Base-by-base conservation (phyloP, 441 rosid species). In the Capsella rubella region DNA sequence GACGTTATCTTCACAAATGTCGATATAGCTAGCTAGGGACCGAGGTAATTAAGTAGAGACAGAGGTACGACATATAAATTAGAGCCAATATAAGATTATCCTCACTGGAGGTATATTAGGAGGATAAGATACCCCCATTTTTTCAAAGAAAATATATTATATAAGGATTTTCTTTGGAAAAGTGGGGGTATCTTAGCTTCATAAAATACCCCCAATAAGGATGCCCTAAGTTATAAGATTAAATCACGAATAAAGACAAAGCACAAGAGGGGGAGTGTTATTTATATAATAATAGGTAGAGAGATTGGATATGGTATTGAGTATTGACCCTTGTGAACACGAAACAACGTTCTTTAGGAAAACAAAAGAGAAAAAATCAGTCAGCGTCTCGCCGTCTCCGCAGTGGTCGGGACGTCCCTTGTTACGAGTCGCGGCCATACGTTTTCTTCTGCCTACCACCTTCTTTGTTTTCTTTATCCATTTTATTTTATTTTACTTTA, bases 391-490 rank as follows among this genome's bases (percentile, higher is more conserved):
- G 62, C 71, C 76, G 61, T 64, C 72, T 64, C 80, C 52, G 66
- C 67, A 76, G 65, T 76, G 54, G 75, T 76, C 75, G 71, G 75
- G 76, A 76, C 80, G 80, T 64, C 75, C 72, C 43, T 76, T 70
- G 55, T 76, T 76, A 55, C 32, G 46, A 47, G 47, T 76, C 80
- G 80, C 80, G 80, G 80, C 80, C 66, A 76, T 57, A 64, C 75
- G 80, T 70, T 76, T 70, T 64, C 49, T 29, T 49, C 5, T 56
- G 65, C 61, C 75, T 29, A 59, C 31, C 54, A 46, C 60, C 71
- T 54, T 69, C 42, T 55, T 76, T 63, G 45, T 69, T 69, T 68
- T 2, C 7, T 39, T 13, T 42, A 50, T 18, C 9, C 37, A 31
- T 42, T 74, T 57, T 29, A 15, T 31, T 31, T n/a, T 9, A 9